Base-by-base conservation (phyloP, 2,329 filamentous ascomycete genomes). In the Epicoccum nigrum region DNA sequence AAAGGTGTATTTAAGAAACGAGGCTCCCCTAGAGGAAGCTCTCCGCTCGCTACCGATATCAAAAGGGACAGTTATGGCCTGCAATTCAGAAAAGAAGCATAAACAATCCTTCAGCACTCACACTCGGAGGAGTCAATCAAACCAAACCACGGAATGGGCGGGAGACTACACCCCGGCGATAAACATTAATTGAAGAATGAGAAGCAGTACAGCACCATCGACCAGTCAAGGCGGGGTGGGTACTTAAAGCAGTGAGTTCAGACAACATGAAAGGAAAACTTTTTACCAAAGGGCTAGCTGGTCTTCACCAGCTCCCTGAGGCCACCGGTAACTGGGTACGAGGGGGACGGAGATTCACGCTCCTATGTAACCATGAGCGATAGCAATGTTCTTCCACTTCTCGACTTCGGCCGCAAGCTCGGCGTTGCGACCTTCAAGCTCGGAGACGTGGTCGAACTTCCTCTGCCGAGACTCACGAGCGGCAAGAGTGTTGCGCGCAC, bases 391-490 rank as follows among this genome's bases (percentile, higher is more conserved):
- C 64, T 77, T 73, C 62, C 76, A 75, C 58, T 75, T 75, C 55
- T 74, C 72, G 44, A 72, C 53, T 48, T 74, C 73, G 32, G 81
- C 79, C 72, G 86, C 81, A 21, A 93, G 77, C 69, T 88, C 85
- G 15, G 79, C 81, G 65, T 96, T 92, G 65, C 84, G 81, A 31
- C 82, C 82, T 77, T 95, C 89, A 37, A 96, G 80, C 51, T 86
- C 84, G 48, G 89, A 86, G 55, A 93, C 81, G 62, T 87, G 84
- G 70, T 88, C 82, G 50, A 90, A 86, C 79, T 96, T 96, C 60
- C 91, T 87, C 68, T 91, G 87, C 44, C 93, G 87, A 53, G 92
- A 96, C 78, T 96, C 96, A 61, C 93, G 91, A 65, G 93, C 93
- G 15, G 93, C 93, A 72, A 95, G 83, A 7, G 92, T 96, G 74